Evolutionary conservation across 2,329 filamentous ascomycete genomes (phyloP).

Genomic region (Colletotrichum australisinense): DNA sequence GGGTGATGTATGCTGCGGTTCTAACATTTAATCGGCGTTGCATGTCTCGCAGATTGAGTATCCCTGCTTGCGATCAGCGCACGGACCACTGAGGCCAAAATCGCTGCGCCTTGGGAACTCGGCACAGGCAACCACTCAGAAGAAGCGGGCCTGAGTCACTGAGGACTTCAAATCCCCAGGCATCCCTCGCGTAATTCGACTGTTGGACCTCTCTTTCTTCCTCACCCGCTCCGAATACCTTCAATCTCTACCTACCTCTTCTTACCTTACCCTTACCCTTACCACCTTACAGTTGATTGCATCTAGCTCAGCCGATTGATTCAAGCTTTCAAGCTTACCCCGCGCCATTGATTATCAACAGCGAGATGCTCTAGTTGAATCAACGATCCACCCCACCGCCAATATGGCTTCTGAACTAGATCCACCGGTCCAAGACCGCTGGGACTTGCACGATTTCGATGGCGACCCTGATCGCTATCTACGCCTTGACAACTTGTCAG

Average conservation of each 20-base stretch:
- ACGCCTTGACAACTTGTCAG: background rate
- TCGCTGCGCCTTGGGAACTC: constrained; percentile 27
- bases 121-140: constrained; percentile 20
- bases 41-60: background rate
- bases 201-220: constrained; percentile 10
- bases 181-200: constrained; percentile 28
- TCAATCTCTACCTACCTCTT: constrained; percentile 4
- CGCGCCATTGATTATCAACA: background rate
- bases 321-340: background rate
- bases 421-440: constrained; percentile 16
- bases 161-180: constrained; percentile 34
- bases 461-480: background rate
- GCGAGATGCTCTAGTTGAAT: constrained; percentile 32
- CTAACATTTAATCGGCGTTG: constrained; percentile 22
- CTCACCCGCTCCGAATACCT: constrained; percentile 29
- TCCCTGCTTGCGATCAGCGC: background rate
- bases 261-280: background rate
- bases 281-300: background rate
- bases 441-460: constrained; percentile 19
- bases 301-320: background rate
- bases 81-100: constrained; percentile 37
- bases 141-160: constrained; percentile 21
- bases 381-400: background rate
- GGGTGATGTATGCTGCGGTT: background rate
- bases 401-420: constrained; percentile 11